Evolutionary conservation across 176 grass and related monocot species (phyloP).

Genomic region (Ensete ventricosum): DNA sequence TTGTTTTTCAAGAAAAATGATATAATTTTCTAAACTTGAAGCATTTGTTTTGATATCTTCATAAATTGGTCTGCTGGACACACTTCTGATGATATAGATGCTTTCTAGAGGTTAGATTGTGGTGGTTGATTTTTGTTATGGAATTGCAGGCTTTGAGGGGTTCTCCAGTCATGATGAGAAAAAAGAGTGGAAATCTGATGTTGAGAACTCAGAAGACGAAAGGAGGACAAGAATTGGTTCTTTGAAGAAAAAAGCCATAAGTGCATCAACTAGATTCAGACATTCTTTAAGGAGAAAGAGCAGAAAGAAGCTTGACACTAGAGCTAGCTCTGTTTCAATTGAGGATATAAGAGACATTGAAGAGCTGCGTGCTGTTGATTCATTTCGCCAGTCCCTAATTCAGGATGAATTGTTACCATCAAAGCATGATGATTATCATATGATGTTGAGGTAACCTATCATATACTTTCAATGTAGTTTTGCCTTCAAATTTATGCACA

Average conservation of each 20-base stretch:
- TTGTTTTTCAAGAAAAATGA: not conserved
- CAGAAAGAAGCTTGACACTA: constrained; percentile 36
- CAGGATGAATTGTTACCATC: constrained; percentile 58
- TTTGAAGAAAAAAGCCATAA: constrained; percentile 73
- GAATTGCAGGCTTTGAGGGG: constrained; percentile 36
- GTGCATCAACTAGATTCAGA: constrained; percentile 62
- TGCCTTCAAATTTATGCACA: not conserved
- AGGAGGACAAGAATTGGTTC: constrained; percentile 46
- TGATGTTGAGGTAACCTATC: constrained; percentile 58
- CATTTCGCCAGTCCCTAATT: constrained; percentile 45
- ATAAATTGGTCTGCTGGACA: not conserved
- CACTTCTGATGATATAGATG: constrained; percentile 5
- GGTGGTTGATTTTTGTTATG: not conserved
- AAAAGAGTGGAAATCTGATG: constrained; percentile 53
- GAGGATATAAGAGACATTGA: constrained; percentile 59
- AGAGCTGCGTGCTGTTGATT: constrained; percentile 62
- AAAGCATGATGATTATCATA: constrained; percentile 67
- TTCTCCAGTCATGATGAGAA: constrained; percentile 25
- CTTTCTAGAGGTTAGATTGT: not conserved
- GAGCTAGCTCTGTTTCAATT: constrained; percentile 32
- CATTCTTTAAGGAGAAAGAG: constrained; percentile 59
- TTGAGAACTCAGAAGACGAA: constrained; percentile 63
- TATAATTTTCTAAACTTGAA: not conserved
- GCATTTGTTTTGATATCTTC: not conserved
- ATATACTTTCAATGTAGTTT: not conserved